Evolutionary conservation across 2,329 filamentous ascomycete genomes (phyloP).

Genomic region (Dactylonectria estremocensis): DNA sequence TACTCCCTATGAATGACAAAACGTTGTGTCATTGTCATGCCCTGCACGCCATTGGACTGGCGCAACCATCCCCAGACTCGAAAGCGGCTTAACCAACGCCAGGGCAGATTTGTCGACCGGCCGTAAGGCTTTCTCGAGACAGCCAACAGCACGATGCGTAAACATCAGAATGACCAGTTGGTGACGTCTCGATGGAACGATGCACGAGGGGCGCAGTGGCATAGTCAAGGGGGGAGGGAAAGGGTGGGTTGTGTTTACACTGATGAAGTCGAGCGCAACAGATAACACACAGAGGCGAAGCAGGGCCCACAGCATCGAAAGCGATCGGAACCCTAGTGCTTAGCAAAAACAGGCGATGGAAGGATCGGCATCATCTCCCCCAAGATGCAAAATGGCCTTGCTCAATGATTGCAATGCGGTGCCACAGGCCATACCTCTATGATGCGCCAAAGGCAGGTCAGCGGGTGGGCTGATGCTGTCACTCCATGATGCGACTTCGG

Average conservation of each 20-base stretch:
- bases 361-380: slow-evolving; percentile 1
- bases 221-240: slow-evolving; percentile 28
- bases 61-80: not conserved
- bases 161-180: slow-evolving; percentile 43
- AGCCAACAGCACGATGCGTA: slow-evolving; percentile 32
- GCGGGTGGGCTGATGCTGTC: slow-evolving; percentile 29
- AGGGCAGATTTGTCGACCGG: not conserved
- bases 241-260: slow-evolving; percentile 9
- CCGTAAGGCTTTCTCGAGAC: slow-evolving; percentile 1
- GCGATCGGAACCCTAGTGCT: not conserved
- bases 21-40: not conserved
- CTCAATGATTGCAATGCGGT: not conserved
- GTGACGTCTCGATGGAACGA: slow-evolving; percentile 47
- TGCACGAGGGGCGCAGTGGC: slow-evolving; percentile 36
- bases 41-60: not conserved
- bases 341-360: slow-evolving; percentile 20
- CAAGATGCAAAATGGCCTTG: not conserved
- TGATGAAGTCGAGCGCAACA: not conserved
- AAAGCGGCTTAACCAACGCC: not conserved
- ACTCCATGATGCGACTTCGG: slow-evolving; percentile 31
- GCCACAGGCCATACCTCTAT: not conserved
- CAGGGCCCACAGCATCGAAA: not conserved
- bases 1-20: too few relatives aligned
- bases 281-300: not conserved
- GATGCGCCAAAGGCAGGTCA: slow-evolving; percentile 8